Evolutionary conservation across 2,329 filamentous ascomycete genomes (phyloP), one percentile per base, ranked within the genome.

Genomic region (Didymella arachidicola): DNA sequence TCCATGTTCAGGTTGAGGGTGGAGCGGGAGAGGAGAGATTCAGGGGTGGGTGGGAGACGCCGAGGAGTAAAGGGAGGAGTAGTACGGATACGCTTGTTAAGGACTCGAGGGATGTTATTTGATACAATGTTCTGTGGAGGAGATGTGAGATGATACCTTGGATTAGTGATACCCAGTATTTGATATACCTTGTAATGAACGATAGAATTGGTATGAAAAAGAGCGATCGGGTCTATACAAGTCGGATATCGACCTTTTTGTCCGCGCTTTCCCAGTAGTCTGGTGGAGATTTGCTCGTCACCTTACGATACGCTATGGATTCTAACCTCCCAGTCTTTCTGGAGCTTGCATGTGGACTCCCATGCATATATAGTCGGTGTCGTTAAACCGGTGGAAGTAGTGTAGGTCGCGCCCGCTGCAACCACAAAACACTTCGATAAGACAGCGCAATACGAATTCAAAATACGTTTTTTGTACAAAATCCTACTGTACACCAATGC

Each of bases 1-100:
- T 72, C 5, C 60, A 63, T 7, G 57, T 71, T 11, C 49, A 61
- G 5, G 64, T 70, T 4, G 69, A 72, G 34, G 55, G 56, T 8
- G 55, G 46, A 7, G 53, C 51, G 18, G 60, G 53, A 14, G 29
- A 36, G 18, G 11, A 11, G 10, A 30, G 30, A 11, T 32, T 32
- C 16, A 14, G 41, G 12, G 64, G 52, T 19, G 64, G 57, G 12
- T 65, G 64, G 63, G 57, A 44, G 47, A 61, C 61, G 36, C 53
- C 41, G 22, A 3, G 41, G 25, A 61, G 36, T 12, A 45, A 34
- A 29, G 26, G 12, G 19, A 29, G 50, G 16, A 53, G 47, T 41
- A 67, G 62, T 46, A 63, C 59, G 7, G 64, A 66, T 22, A 56
- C 62, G 34, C 45, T 65, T 19, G 56, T 64, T 11, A 60, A 59